Conservation (phyloP, 768 basidiomycete species). For the Phylloporus arenicola region DNA sequence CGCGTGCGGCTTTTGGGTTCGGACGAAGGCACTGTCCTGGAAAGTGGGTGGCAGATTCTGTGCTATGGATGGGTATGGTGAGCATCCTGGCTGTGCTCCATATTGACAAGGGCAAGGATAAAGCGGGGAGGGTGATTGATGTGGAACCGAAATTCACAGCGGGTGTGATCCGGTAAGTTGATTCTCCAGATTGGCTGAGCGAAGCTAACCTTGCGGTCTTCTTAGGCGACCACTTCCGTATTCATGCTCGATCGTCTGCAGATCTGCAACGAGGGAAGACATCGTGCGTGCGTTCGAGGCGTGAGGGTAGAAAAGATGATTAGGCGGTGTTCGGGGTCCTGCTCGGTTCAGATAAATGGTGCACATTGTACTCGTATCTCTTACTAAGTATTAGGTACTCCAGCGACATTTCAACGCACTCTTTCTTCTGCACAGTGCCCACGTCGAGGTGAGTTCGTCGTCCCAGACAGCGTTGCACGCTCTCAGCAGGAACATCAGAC, state of each 20-base stretch:
- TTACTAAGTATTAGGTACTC: background rate
- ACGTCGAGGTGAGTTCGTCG: slow-evolving; percentile 12
- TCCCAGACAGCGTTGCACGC: background rate
- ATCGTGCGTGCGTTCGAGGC: slow-evolving; percentile 12
- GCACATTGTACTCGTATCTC: slow-evolving; percentile 3
- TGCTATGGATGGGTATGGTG: slow-evolving; percentile 29
- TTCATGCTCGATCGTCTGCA: slow-evolving; percentile 25
- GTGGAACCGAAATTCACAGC: slow-evolving; percentile 27
- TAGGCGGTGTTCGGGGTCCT: slow-evolving; percentile 22
- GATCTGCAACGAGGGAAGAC: slow-evolving; percentile 24
- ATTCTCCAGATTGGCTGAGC: slow-evolving; percentile 3
- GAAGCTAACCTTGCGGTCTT: slow-evolving; percentile 17
- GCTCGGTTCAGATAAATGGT: slow-evolving; percentile 11
- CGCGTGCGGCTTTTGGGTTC: slow-evolving; percentile 28
- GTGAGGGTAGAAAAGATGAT: slow-evolving; percentile 6
- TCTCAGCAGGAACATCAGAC: slow-evolving; percentile 13
- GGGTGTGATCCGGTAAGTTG: slow-evolving; percentile 30
- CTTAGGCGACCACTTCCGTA: slow-evolving; percentile 27
- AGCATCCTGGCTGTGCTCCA: slow-evolving; percentile 23
- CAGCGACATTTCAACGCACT: background rate
- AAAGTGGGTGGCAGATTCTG: slow-evolving; percentile 28
- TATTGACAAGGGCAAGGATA: slow-evolving; percentile 20
- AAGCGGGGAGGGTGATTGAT: slow-evolving; percentile 19
- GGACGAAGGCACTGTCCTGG: slow-evolving; percentile 30
- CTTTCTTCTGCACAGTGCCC: background rate